These are phyloP conservation scores for Tricholoma terreum DNA, from an alignment of 768 basidiomycete genomes.

Conservation along the genomic window DNA sequence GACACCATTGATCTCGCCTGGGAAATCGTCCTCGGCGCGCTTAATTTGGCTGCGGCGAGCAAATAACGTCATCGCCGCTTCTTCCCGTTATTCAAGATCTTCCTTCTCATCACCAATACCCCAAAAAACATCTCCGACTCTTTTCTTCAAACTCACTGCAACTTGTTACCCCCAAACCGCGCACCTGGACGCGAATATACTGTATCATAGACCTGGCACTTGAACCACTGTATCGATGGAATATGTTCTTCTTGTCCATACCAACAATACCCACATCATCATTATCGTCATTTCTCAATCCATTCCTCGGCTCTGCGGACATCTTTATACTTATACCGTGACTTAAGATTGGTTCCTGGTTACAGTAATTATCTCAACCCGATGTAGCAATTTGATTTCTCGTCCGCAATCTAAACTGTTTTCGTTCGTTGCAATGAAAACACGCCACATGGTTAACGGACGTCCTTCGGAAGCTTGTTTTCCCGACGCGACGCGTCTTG, in stretches of 20 bases:
- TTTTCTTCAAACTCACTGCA: background rate
- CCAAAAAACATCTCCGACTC: background rate
- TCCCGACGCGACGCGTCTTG: background rate
- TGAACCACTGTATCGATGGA: conserved; percentile 3
- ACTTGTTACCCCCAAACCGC: background rate
- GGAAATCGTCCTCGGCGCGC: conserved; percentile 64
- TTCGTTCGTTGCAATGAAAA: background rate
- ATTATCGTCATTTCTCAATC: background rate
- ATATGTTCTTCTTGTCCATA: background rate
- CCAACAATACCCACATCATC: background rate
- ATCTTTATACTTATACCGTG: background rate
- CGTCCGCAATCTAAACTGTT: background rate
- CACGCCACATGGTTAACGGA: background rate
- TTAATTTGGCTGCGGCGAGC: conserved; percentile 44
- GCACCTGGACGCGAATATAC: conserved; percentile 10
- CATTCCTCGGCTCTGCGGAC: background rate
- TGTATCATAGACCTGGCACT: conserved; percentile 17
- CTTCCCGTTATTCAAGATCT: background rate
- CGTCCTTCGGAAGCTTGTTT: too few species aligned
- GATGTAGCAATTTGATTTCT: conserved; percentile 9
- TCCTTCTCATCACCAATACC: background rate
- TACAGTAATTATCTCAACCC: background rate
- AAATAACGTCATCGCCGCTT: conserved; percentile 21
- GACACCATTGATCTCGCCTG: conserved; percentile 69
- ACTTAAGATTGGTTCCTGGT: background rate